Conservation (phyloP, 1,284 basidiomycete genomes). For the Marasmius fiardii region DNA sequence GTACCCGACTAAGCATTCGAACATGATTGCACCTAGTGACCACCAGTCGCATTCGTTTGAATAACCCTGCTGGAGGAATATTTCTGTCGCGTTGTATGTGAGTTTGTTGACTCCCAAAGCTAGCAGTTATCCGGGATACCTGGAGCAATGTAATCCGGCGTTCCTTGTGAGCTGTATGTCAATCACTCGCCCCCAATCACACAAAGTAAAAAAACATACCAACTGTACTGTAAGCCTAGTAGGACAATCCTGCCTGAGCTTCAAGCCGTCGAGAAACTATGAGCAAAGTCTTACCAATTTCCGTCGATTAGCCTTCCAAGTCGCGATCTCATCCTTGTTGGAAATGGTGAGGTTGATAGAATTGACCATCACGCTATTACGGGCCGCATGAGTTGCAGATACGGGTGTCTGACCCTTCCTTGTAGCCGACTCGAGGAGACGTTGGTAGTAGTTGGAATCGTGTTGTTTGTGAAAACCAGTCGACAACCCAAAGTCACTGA, state of each 20-base stretch:
- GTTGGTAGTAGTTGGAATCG: slow-evolving; percentile 89
- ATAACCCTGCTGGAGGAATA: slow-evolving; percentile 96
- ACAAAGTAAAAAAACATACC: slow-evolving; percentile 84
- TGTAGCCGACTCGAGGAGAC: slow-evolving; percentile 51
- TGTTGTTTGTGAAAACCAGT: slow-evolving; percentile 96
- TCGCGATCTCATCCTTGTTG: slow-evolving; percentile 87
- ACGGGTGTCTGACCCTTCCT: slow-evolving; percentile 30
- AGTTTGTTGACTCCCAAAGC: slow-evolving; percentile 51
- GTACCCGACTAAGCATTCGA: slow-evolving; percentile 87
- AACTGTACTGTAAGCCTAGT: slow-evolving; percentile 96
- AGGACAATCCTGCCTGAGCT: neutral
- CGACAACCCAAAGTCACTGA: slow-evolving; percentile 95
- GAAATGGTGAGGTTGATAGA: slow-evolving; percentile 93
- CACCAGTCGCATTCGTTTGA: slow-evolving; percentile 99
- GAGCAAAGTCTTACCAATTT: slow-evolving; percentile 66
- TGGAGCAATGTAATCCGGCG: slow-evolving; percentile 98
- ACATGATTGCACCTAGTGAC: slow-evolving; percentile 98
- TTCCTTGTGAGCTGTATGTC: slow-evolving; percentile 46
- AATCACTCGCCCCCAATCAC: neutral
- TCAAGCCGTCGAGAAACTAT: neutral
- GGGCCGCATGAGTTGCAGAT: slow-evolving; percentile 35
- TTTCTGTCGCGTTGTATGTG: slow-evolving; percentile 79
- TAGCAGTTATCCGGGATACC: slow-evolving; percentile 26
- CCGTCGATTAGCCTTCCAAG: slow-evolving; percentile 98
- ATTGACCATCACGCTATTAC: slow-evolving; percentile 86